Evolutionary conservation across 2,329 filamentous ascomycete genomes (phyloP).

Genomic region (Penicillium sp.): DNA sequence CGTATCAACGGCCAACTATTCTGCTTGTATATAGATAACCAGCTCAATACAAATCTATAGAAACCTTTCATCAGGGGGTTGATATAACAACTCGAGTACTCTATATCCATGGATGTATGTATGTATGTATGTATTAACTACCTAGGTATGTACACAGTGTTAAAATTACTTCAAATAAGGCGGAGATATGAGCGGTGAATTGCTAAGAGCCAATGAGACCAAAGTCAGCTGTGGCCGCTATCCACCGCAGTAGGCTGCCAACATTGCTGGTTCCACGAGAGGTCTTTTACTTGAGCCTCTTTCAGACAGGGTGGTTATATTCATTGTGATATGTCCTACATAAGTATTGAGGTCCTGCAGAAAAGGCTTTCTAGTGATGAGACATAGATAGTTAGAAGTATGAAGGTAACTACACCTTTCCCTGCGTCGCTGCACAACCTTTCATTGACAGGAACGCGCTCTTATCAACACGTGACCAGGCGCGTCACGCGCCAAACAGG

Average conservation of each 20-base stretch:
- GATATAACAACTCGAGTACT: neutral
- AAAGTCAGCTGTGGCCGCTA: neutral
- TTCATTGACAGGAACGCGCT: neutral
- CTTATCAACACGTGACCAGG: slow-evolving; percentile 1
- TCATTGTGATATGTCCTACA: neutral
- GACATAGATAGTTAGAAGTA: neutral
- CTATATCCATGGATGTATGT: neutral
- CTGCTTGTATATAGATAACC: neutral
- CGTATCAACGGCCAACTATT: neutral
- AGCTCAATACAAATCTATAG: neutral
- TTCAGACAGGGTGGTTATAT: neutral
- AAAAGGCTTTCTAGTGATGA: neutral
- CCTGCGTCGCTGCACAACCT: neutral
- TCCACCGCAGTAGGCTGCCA: neutral
- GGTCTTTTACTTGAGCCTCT: neutral
- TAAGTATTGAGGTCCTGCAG: neutral
- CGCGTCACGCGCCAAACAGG: neutral
- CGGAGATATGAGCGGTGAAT: neutral
- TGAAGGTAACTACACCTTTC: neutral
- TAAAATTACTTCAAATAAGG: neutral
- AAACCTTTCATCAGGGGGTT: no score
- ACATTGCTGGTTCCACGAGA: neutral
- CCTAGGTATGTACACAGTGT: neutral
- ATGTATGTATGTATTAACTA: no score
- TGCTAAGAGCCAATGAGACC: neutral